A percentile compares a stretch with the other conserved stretches of the same genome.
These are phyloP conservation scores for Lojkania enalia DNA, from an alignment of 2,329 filamentous ascomycete species.

Conservation along the genomic window DNA sequence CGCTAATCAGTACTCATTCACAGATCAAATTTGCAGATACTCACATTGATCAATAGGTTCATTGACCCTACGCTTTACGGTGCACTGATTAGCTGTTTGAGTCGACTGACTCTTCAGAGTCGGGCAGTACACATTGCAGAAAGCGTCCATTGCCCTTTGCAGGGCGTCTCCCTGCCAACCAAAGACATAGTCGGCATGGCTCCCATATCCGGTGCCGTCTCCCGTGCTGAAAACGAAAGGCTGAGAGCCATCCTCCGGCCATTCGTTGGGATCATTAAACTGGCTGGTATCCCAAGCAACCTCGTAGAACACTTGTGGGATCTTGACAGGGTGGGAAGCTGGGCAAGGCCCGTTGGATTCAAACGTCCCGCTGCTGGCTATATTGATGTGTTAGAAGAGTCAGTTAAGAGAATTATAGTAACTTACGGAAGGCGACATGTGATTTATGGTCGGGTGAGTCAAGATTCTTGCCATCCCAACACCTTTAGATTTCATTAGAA, in stretches of 20 bases:
- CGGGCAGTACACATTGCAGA: conserved; percentile 15
- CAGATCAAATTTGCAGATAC: too few species aligned
- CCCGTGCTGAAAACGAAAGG: conserved; percentile 22
- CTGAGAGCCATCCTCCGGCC: conserved; percentile 24
- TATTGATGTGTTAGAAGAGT: too few species aligned
- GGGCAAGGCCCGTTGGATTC: conserved; percentile 35
- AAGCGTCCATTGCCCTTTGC: conserved; percentile 18
- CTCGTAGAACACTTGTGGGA: conserved; percentile 22
- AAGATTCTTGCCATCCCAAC: conserved; percentile 55
- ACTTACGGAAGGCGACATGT: too few species aligned
- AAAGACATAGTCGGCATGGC: conserved; percentile 20
- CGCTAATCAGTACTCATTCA: too few species aligned
- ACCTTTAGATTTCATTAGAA: too few species aligned
- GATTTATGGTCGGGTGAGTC: conserved; percentile 58
- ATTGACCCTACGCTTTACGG: conserved; percentile 16
- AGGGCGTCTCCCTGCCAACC: conserved; percentile 19
- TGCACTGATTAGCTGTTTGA: conserved; percentile 20
- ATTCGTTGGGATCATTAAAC: conserved; percentile 26
- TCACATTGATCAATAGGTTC: conserved; percentile 20
- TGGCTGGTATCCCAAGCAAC: conserved; percentile 45
- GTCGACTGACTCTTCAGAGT: conserved; percentile 18
- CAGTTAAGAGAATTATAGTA: too few species aligned
- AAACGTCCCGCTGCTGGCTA: conserved; percentile 52
- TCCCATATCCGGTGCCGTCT: conserved; percentile 19
- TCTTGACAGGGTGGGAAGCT: conserved; percentile 32